Evolutionary conservation across 2,329 filamentous ascomycete species (phyloP), one percentile per base, ranked within the genome.

Genomic region (Colletotrichum godetiae): DNA sequence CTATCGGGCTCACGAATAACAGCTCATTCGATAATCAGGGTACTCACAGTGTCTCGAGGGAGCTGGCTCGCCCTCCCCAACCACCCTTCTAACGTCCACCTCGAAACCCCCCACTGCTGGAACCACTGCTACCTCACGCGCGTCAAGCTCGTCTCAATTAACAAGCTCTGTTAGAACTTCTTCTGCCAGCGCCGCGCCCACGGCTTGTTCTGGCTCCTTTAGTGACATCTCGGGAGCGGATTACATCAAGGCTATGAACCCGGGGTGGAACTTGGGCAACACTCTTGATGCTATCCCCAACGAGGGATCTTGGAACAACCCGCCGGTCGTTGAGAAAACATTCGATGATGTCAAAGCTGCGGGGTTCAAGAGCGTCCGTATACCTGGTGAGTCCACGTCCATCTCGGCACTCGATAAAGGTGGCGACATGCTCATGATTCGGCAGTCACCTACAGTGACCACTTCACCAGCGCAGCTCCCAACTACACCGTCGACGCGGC

Each of bases 201-300:
- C 68, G 6, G 60, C 46, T 24, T 88, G 86, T 73, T 79, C 79
- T 1, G 82, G 83, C 1, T 82, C 80, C 6, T 89, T 88, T 77
- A 79, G 78, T 3, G 77, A 82, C 4, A 83, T 89, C 59, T 83
- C 86, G 0, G 88, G 87, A 0, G 78, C 81, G 0, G 79, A 85
- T 3, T 89, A 78, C 57, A 75, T 90, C 60, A 81, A 82, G 5
- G 84, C 82, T 10, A 81, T 90, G 53, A 87, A 87, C 61, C 86
- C 88, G 0, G 89, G 89, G 8, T 91, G 89, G 89, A 91, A 91
- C 75, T 76, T 91, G 10, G 90, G 89, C 11, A 91, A 91, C 68
- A 90, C 88, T 0, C 83, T 91, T 35, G 90, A 75, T n/a, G 74
- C 74, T 15, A 63, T 75, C 12, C 74, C 74, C 5, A 82, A 86